A percentile compares a stretch with the other conserved stretches of the same genome.
phyloP scores from a whole-genome alignment of 192 early-diverging fungal species.

The Coemansia sp. region DNA sequence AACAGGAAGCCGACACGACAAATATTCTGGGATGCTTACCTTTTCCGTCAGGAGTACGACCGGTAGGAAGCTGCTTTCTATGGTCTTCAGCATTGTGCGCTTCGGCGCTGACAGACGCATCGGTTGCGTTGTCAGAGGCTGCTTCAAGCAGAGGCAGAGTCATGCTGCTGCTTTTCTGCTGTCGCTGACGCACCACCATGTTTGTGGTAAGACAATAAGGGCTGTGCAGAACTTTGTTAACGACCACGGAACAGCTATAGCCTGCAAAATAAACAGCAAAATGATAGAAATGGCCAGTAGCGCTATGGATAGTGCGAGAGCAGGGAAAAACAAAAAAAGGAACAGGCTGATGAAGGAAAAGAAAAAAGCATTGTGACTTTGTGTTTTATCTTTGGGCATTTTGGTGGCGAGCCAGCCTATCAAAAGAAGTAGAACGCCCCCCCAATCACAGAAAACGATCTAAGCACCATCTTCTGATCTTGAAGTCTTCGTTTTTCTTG shows the following conservation, averaged over 20 bases:
- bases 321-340: no score
- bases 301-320: no score
- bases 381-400: no score
- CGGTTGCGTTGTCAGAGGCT: not conserved
- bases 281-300: not conserved
- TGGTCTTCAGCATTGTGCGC: not conserved
- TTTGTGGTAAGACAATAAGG: conserved; percentile 2
- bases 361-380: no score
- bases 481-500: no score
- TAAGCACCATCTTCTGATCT: no score
- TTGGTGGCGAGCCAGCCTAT: no score
- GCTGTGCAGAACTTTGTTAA: not conserved
- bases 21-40: conserved; percentile 18
- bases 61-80: conserved; percentile 23
- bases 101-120: not conserved
- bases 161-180: conserved; percentile 11
- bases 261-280: not conserved
- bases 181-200: conserved; percentile 48
- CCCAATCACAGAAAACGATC: no score
- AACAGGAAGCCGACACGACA: not conserved
- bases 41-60: conserved; percentile 49
- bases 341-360: no score
- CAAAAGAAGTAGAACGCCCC: no score
- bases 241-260: not conserved
- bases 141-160: not conserved